These are phyloP conservation scores for Nidularia pulvinata DNA, from an alignment of 768 basidiomycete genomes.

Conservation along the genomic window DNA sequence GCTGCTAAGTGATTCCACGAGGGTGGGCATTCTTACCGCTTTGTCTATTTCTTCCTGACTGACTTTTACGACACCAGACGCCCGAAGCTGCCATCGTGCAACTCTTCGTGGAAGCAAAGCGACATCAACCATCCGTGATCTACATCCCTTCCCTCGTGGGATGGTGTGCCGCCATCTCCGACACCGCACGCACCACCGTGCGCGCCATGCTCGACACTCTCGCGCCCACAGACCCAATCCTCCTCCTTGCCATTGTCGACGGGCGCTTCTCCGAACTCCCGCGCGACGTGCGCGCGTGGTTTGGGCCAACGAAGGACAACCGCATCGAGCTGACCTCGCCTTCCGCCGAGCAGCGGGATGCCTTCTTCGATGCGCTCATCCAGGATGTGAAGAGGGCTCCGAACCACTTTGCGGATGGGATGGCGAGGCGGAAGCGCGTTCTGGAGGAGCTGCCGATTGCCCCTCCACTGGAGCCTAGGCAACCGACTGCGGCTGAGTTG, in stretches of 20 bases:
- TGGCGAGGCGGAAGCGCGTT: conserved; percentile 80
- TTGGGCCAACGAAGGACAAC: conserved; percentile 76
- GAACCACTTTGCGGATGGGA: conserved; percentile 86
- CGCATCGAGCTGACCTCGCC: conserved; percentile 67
- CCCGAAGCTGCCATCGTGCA: conserved; percentile 93
- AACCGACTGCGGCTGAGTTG: conserved; percentile 81
- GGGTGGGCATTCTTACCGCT: conserved; percentile 50
- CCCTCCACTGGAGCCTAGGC: conserved; percentile 84
- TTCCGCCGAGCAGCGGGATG: conserved; percentile 48
- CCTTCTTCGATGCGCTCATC: conserved; percentile 79
- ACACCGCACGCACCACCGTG: conserved; percentile 83
- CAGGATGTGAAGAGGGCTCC: conserved; percentile 75
- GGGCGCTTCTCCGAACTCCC: conserved; percentile 71
- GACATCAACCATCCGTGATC: conserved; percentile 94
- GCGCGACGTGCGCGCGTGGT: conserved; percentile 87
- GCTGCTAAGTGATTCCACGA: conserved; percentile 84
- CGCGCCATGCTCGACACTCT: conserved; percentile 92
- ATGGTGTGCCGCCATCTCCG: conserved; percentile 86
- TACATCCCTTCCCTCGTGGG: conserved; percentile 89
- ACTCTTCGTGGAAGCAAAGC: conserved; percentile 94
- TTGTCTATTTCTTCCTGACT: not conserved
- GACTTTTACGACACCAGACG: too few relatives aligned
- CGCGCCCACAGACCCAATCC: conserved; percentile 89
- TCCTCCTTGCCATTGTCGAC: conserved; percentile 89
- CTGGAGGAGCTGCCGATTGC: conserved; percentile 88